Evolutionary conservation across 768 basidiomycete genomes (phyloP), one percentile per base, ranked within the genome.

Genomic region (Boletales sp.): DNA sequence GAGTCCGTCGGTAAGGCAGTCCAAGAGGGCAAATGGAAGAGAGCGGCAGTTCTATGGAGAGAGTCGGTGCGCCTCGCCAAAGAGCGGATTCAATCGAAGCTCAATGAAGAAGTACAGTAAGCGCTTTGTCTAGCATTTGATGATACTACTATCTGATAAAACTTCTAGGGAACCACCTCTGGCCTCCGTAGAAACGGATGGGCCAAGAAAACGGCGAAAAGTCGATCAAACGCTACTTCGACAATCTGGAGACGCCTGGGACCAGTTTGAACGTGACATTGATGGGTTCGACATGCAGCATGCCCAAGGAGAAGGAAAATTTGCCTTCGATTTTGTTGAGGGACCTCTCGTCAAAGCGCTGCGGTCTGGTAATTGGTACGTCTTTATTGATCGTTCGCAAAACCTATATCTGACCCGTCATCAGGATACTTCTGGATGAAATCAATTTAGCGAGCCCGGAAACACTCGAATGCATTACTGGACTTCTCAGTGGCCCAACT

Each of bases 281-380:
- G 74, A 80, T 31, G 82, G 85, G 30, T 99, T 99, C 56, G 90
- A 95, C 56, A 74, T 86, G 1, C 90, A 94, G 59, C 87, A 94
- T 65, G 84, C 93, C n/a, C 82, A 83, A 49, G 87, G 86, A 43
- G 86, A 88, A 59, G 85, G 90, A 25, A 94, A 90, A 64, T 88
- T 96, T 61, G 89, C 94, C 0, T 98, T 98, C 62, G 84, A 84
- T 9, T 98, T 97, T 59, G 85, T 98, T 2, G 96, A 99, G 63
- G 96, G 95, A 0, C 94, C 96, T 12, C 73, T 99, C n/a, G 83
- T 96, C 19, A 89, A 86, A 58, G 96, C 96, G 3, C 68, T 99
- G 49, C 79, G 87, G 28, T 78, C 77, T 41, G 96, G 96, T 6
- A 83, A 95, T 64, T 99, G 96, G 96, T 95, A 60, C 59, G 87